These are phyloP conservation scores for Kappamyces sp. DNA, from an alignment of 192 early-diverging fungal species.

Conservation along the genomic window DNA sequence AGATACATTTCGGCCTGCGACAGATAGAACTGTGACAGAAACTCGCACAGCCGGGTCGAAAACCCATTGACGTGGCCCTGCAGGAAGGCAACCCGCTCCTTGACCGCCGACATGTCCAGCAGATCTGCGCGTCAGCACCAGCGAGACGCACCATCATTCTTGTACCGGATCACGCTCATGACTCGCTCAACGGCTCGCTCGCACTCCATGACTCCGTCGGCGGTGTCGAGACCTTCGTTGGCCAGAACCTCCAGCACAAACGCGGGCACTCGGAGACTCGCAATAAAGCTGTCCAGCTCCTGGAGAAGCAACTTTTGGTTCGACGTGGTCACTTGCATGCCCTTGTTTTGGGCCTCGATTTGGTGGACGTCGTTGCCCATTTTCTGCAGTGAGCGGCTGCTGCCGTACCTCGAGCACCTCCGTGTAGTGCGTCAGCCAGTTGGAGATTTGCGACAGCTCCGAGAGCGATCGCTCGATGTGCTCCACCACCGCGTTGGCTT, in stretches of 20 bases:
- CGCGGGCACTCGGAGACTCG: conserved; percentile 25
- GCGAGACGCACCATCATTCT: conserved; percentile 22
- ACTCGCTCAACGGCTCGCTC: conserved; percentile 36
- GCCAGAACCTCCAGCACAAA: conserved; percentile 35
- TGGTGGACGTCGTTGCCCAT: conserved; percentile 95
- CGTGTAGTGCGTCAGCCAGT: conserved; percentile 79
- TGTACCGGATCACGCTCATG: conserved; percentile 24
- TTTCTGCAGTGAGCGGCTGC: conserved; percentile 37
- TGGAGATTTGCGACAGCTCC: conserved; percentile 80
- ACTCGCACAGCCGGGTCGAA: conserved; percentile 34
- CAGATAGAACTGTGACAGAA: conserved; percentile 22
- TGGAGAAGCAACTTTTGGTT: conserved; percentile 81
- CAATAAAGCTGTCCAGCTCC: conserved; percentile 78
- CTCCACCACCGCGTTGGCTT: conserved; percentile 68
- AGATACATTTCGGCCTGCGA: conserved; percentile 34
- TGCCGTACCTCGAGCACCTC: conserved; percentile 71
- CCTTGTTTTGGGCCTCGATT: conserved; percentile 88
- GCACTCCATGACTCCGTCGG: conserved; percentile 37
- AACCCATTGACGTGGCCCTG: conserved; percentile 41
- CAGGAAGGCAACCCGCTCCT: conserved; percentile 32
- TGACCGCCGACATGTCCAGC: conserved; percentile 30
- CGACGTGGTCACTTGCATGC: conserved; percentile 76
- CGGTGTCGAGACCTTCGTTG: conserved; percentile 42
- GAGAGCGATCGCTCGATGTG: conserved; percentile 79
- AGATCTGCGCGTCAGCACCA: conserved; percentile 18